Conservation (phyloP, 345 rosid species). For the Populus pruinosa region DNA sequence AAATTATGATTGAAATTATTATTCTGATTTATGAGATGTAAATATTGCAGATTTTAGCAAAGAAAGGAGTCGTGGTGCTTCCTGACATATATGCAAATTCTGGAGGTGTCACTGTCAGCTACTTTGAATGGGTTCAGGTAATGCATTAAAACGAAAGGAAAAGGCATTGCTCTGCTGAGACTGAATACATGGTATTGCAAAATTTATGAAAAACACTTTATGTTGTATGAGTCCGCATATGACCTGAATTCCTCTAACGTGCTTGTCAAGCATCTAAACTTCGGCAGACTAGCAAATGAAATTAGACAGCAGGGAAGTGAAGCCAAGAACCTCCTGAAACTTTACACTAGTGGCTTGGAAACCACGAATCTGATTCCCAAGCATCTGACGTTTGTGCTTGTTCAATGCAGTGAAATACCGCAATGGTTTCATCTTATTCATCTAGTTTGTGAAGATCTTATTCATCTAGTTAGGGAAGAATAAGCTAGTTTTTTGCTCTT, state of each 20-base stretch:
- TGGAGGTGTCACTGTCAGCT: constrained; percentile 98
- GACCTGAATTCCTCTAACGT: neutral
- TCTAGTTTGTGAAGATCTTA: neutral
- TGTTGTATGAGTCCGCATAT: neutral
- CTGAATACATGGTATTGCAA: neutral
- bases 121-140: constrained; percentile 99
- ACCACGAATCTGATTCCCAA: neutral
- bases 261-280: neutral
- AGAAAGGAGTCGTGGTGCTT: constrained; percentile 88
- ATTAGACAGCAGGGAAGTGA: neutral
- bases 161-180: neutral
- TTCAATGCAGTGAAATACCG: neutral
- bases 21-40: constrained; percentile 8
- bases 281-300: neutral
- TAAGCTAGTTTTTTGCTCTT: neutral
- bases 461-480: neutral
- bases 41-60: constrained; percentile 70
- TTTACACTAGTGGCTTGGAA: neutral
- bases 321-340: neutral
- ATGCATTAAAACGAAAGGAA: neutral
- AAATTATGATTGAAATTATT: neutral
- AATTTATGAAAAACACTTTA: neutral
- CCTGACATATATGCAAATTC: constrained; percentile 98
- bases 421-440: neutral
- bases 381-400: neutral